Conservation (phyloP, 179 eudicot species). For the Heliamphora pulchella region DNA sequence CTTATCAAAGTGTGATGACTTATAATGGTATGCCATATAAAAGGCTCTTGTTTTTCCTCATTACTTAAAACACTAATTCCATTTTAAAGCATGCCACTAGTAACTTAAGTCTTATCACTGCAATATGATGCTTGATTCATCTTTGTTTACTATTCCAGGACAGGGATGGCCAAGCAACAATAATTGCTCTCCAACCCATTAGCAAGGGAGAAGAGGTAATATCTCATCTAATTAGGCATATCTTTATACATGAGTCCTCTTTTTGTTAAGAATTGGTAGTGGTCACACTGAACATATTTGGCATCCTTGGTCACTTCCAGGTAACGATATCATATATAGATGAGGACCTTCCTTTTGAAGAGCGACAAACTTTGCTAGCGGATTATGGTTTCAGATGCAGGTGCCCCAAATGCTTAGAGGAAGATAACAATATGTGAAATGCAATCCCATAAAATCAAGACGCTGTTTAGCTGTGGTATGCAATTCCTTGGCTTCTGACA, state of each 20-base stretch:
- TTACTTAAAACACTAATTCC: not conserved
- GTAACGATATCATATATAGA: conserved; percentile 87
- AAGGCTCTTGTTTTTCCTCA: not conserved
- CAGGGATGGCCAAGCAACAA: conserved; percentile 78
- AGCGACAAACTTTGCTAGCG: conserved; percentile 67
- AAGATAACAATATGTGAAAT: conserved; percentile 21
- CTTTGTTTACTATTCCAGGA: conserved; percentile 42
- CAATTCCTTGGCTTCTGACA: not conserved
- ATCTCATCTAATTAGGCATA: not conserved
- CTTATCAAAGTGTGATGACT: too few relatives aligned
- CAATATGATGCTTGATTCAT: not conserved
- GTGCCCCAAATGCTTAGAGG: conserved; percentile 68
- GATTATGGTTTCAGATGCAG: conserved; percentile 85
- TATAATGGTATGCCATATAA: not conserved
- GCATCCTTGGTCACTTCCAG: conserved; percentile 27
- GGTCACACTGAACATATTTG: not conserved
- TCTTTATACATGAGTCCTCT: not conserved
- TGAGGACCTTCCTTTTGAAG: conserved; percentile 70
- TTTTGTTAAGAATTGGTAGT: not conserved
- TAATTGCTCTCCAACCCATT: conserved; percentile 56
- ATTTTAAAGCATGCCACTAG: not conserved
- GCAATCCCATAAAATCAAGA: not conserved
- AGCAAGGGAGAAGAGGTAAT: conserved; percentile 74
- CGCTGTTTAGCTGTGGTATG: not conserved
- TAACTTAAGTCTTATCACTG: not conserved